These are phyloP conservation scores for Chlorencoelia australis DNA, from an alignment of 2,329 filamentous ascomycete species.

Conservation along the genomic window DNA sequence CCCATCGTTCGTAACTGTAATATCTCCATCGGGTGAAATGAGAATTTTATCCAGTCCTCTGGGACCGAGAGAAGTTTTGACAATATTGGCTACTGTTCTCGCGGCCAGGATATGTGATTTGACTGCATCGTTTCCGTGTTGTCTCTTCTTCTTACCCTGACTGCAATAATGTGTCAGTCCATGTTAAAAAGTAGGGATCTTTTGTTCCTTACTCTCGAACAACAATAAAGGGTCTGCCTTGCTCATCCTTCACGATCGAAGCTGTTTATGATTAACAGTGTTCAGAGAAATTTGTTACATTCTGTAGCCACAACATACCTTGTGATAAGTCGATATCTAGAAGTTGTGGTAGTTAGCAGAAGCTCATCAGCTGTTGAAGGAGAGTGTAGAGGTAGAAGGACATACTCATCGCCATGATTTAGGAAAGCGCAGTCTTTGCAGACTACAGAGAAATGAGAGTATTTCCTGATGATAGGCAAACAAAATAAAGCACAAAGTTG, in stretches of 20 bases:
- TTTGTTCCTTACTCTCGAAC: slow-evolving; percentile 74
- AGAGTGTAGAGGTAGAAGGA: slow-evolving; percentile 13
- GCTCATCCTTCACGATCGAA: slow-evolving; percentile 87
- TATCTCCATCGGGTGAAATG: slow-evolving; percentile 96
- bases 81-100: slow-evolving; percentile 89
- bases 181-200: slow-evolving; percentile 11
- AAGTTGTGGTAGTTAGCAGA: slow-evolving; percentile 17
- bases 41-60: slow-evolving; percentile 98
- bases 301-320: slow-evolving; percentile 44
- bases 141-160: slow-evolving; percentile 95
- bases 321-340: slow-evolving; percentile 76
- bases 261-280: slow-evolving; percentile 34
- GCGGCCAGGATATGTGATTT: slow-evolving; percentile 98
- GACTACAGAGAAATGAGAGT: slow-evolving; percentile 5
- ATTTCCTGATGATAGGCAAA: slow-evolving; percentile 1
- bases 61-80: slow-evolving; percentile 93
- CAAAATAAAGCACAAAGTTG: slow-evolving; percentile 1
- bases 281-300: background rate
- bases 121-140: slow-evolving; percentile 92
- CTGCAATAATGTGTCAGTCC: slow-evolving; percentile 36
- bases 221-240: slow-evolving; percentile 93
- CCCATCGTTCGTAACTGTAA: slow-evolving; percentile 98
- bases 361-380: slow-evolving; percentile 17
- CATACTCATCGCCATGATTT: slow-evolving; percentile 52
- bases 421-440: slow-evolving; percentile 10